A percentile compares a stretch with the other conserved stretches of the same genome.
Evolutionary conservation across 495 filamentous ascomycete genomes (phyloP).

Genomic region (Daldinia loculata): DNA sequence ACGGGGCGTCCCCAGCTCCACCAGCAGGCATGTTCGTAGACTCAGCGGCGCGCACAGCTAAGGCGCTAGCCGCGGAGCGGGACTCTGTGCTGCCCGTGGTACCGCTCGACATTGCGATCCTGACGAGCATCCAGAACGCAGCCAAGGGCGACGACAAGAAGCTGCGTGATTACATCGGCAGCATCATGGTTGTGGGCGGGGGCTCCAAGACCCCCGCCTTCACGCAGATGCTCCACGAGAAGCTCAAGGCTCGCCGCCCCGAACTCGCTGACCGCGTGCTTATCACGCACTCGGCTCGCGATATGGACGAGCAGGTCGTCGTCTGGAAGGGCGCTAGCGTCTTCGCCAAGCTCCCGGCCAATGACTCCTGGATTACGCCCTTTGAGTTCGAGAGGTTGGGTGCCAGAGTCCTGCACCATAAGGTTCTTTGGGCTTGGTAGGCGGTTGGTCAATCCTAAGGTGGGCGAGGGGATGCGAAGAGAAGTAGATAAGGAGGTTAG

Average conservation of each 20-base stretch:
- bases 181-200: constrained; percentile 95
- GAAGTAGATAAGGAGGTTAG: too few relatives aligned
- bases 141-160: constrained; percentile 90
- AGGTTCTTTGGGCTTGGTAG: constrained; percentile 80
- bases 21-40: constrained; percentile 49
- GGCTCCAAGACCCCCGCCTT: constrained; percentile 83
- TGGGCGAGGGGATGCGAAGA: too few relatives aligned
- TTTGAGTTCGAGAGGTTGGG: constrained; percentile 91
- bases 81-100: constrained; percentile 84
- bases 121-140: constrained; percentile 86
- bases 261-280: constrained; percentile 82
- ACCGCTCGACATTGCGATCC: constrained; percentile 87
- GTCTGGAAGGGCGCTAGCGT: constrained; percentile 98
- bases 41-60: constrained; percentile 55
- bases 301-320: constrained; percentile 93
- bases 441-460: too few relatives aligned
- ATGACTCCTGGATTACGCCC: constrained; percentile 92
- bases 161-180: constrained; percentile 86
- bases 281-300: constrained; percentile 85
- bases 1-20: constrained; percentile 59
- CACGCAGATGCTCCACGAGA: constrained; percentile 79
- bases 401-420: constrained; percentile 79
- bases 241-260: constrained; percentile 72
- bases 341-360: constrained; percentile 90
- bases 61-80: constrained; percentile 68